Evolutionary conservation across 331 rosid genomes (phyloP).

Genomic region (Dryas integrifolia): DNA sequence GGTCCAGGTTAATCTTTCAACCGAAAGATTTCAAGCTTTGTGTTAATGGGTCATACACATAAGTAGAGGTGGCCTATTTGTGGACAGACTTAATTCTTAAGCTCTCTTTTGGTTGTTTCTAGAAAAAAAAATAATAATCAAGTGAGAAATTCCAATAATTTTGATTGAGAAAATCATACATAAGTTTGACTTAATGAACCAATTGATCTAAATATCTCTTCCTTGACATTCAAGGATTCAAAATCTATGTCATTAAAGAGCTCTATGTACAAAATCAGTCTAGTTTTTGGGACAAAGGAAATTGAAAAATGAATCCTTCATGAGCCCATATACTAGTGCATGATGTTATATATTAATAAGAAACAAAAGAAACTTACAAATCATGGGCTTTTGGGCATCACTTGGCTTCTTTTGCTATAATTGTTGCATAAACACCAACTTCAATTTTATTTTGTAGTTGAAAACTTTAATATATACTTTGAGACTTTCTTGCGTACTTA

Average conservation of each 20-base stretch:
- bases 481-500: background rate
- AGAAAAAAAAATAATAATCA: background rate
- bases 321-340: background rate
- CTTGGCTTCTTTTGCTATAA: background rate
- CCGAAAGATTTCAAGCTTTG: background rate
- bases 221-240: background rate
- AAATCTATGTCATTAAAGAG: background rate
- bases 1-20: background rate
- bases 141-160: background rate
- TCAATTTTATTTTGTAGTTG: conserved; percentile 1
- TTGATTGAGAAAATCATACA: background rate
- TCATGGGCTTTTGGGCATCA: conserved; percentile 21
- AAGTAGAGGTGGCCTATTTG: background rate
- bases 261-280: background rate
- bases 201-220: background rate
- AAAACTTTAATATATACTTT: background rate
- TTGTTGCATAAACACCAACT: background rate
- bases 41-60: background rate
- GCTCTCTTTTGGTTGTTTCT: background rate
- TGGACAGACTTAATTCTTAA: background rate
- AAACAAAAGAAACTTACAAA: background rate
- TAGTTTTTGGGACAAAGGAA: background rate
- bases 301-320: background rate
- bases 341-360: background rate
- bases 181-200: background rate